Percentiles rank a stretch among this genome's conserved stretches.
Conservation (phyloP, 225 moss, liverwort and hornwort species). For the Climacium dendroides region DNA sequence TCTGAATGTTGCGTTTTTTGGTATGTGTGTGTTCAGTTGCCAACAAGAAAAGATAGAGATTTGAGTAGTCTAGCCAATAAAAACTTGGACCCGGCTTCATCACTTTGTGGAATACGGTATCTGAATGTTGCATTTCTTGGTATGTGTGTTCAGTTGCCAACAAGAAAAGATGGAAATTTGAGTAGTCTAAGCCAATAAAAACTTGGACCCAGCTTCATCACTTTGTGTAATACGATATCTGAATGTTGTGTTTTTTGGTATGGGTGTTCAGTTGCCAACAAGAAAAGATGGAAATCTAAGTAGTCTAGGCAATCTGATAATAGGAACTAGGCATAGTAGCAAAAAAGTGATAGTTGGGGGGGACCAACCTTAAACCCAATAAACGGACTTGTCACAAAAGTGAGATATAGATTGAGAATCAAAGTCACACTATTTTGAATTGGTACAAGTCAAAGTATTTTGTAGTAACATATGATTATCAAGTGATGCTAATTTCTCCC, state of each 20-base stretch:
- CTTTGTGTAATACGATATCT: too few relatives aligned
- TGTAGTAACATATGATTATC: too few relatives aligned
- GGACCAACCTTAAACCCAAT: accelerated
- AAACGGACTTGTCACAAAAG: accelerated
- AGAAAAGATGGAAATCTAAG: not conserved
- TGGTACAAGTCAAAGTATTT: not conserved
- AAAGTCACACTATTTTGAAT: not conserved
- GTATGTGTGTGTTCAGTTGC: too few relatives aligned
- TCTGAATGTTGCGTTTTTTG: too few relatives aligned
- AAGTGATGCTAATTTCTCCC: accelerated
- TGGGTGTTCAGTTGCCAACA: not conserved
- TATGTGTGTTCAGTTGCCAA: too few relatives aligned
- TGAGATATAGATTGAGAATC: not conserved
- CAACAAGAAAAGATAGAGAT: too few relatives aligned
- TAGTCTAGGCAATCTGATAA: not conserved
- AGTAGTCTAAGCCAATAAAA: too few relatives aligned
- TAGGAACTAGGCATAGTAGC: not conserved
- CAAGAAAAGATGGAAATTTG: too few relatives aligned
- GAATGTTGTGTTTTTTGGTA: accelerated
- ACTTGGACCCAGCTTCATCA: accelerated
- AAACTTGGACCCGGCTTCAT: too few relatives aligned
- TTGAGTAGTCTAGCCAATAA: too few relatives aligned
- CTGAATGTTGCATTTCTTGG: too few relatives aligned
- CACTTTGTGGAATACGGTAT: too few relatives aligned
- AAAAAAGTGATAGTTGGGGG: not conserved